Conservation (phyloP, 1,284 basidiomycete genomes). For the Rhizoctonia solani region DNA sequence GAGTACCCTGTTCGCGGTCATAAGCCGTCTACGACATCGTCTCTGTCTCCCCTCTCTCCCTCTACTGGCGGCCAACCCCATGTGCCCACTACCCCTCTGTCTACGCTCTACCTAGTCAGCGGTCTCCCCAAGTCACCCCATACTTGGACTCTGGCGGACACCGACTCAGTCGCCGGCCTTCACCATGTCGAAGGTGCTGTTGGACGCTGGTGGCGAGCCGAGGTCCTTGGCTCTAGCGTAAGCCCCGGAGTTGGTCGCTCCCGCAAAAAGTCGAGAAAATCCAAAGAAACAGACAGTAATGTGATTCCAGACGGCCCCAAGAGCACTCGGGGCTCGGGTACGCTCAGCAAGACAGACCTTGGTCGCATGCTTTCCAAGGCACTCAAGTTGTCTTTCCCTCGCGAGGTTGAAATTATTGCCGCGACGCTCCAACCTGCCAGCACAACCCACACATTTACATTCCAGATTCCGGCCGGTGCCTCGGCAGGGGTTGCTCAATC, state of each 20-base stretch:
- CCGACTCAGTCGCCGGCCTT: constrained; percentile 81
- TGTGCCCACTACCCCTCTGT: constrained; percentile 60
- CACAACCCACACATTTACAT: constrained; percentile 91
- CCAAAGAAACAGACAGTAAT: constrained; percentile 42
- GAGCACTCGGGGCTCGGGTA: constrained; percentile 21
- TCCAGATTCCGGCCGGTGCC: constrained; percentile 49
- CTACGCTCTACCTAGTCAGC: constrained; percentile 81
- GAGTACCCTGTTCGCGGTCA: constrained; percentile 24
- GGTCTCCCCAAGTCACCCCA: constrained; percentile 82
- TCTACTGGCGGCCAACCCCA: constrained; percentile 26
- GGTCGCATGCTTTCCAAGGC: constrained; percentile 88
- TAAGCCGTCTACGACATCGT: constrained; percentile 31
- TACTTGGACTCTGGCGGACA: constrained; percentile 93
- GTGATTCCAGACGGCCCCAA: constrained; percentile 32
- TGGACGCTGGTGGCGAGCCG: constrained; percentile 91
- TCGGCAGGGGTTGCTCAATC: constrained; percentile 32
- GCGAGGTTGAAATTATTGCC: constrained; percentile 93
- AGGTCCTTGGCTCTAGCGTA: constrained; percentile 87
- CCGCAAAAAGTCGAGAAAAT: constrained; percentile 39
- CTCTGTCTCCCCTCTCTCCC: constrained; percentile 26
- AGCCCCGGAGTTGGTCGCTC: constrained; percentile 64
- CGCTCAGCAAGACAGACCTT: constrained; percentile 76
- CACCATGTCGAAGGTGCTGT: constrained; percentile 88
- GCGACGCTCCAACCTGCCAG: constrained; percentile 89
- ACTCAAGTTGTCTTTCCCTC: constrained; percentile 88